These are phyloP conservation scores for Ammopiptanthus mongolicus DNA, from an alignment of 306 rosid genomes.

Conservation along the genomic window DNA sequence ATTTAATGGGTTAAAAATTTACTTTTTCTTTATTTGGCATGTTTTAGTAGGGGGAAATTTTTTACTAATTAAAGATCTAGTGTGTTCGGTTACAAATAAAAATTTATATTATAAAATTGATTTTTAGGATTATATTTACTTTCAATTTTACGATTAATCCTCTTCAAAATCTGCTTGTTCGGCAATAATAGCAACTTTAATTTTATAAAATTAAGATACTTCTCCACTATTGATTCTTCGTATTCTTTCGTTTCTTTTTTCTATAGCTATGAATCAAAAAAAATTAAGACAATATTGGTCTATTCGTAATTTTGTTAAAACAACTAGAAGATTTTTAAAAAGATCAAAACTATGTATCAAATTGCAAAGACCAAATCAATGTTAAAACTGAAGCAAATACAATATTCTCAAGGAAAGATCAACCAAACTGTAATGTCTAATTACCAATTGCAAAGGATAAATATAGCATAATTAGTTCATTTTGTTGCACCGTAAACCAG, in stretches of 20 bases:
- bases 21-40: background rate
- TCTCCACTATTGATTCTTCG: too few species aligned
- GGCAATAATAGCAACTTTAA: too few species aligned
- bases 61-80: background rate
- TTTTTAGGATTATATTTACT: too few species aligned
- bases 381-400: too few species aligned
- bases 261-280: background rate
- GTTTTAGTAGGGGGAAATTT: background rate
- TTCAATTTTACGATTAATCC: too few species aligned
- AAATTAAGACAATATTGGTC: background rate
- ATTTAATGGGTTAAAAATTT: background rate
- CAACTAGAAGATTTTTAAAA: background rate
- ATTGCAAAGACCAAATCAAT: background rate
- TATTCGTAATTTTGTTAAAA: background rate
- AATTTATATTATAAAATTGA: too few species aligned
- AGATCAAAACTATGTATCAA: background rate
- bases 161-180: too few species aligned
- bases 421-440: background rate
- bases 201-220: too few species aligned
- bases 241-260: too few species aligned
- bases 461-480: background rate
- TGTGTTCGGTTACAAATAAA: background rate
- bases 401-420: background rate
- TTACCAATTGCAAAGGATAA: too few species aligned
- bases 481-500: background rate